phyloP scores from a whole-genome alignment of 352 stramenopile species.

The Phytopythium vexans region DNA sequence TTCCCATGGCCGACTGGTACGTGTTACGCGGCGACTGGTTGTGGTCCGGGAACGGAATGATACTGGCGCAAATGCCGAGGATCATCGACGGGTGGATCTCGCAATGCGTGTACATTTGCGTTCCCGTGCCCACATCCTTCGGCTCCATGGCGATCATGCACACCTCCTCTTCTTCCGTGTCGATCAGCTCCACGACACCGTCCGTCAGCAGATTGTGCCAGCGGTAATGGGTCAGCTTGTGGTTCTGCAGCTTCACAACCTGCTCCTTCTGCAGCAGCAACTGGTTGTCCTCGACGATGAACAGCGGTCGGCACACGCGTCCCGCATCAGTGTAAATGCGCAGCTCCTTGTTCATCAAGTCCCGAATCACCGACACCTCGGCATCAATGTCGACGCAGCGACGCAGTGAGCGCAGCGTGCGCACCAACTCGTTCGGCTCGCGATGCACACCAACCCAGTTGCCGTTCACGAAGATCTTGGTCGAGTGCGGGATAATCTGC shows the following conservation, averaged over 20 bases:
- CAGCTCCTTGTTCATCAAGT: constrained; percentile 98
- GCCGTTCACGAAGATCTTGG: constrained; percentile 99
- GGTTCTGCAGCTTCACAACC: constrained; percentile 94
- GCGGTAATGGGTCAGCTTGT: constrained; percentile 87
- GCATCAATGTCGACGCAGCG: constrained; percentile 98
- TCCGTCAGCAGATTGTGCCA: constrained; percentile 91
- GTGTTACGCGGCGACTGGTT: constrained; percentile 99
- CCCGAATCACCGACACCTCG: constrained; percentile 97
- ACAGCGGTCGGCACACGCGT: constrained; percentile 97
- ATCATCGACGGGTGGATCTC: constrained; percentile 99
- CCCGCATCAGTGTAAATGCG: constrained; percentile 99
- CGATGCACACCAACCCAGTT: constrained; percentile 99
- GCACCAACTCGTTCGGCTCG: constrained; percentile 95
- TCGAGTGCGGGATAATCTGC: constrained; percentile 96
- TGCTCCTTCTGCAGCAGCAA: constrained; percentile 97
- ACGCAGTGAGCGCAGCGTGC: constrained; percentile 93
- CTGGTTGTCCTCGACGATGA: constrained; percentile 97
- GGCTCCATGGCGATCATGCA: constrained; percentile 99
- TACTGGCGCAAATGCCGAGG: constrained; percentile 98
- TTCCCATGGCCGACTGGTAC: constrained; percentile 99
- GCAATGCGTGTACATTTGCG: constrained; percentile 98
- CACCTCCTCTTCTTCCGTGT: constrained; percentile 99
- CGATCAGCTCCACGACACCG: constrained; percentile 97
- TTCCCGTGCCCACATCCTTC: constrained; percentile 87
- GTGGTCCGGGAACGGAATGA: constrained; percentile 99